Base-by-base conservation (phyloP, 2,329 filamentous ascomycete genomes). In the Periconia digitata region DNA sequence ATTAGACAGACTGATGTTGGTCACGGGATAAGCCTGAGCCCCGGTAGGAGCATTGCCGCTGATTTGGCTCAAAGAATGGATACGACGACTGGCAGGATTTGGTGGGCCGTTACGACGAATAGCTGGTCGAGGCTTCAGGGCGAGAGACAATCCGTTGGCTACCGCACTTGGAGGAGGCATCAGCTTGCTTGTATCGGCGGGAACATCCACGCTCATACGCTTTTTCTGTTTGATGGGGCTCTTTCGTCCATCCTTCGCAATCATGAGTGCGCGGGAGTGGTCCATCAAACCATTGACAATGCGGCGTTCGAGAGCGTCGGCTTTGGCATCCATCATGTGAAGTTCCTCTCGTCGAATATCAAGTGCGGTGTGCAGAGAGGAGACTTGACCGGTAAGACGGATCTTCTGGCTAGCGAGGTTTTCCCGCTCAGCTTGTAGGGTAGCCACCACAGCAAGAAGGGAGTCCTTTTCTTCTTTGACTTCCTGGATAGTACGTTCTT, bases 211-310 rank as follows among this genome's bases (percentile, higher is more conserved):
- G 41, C 53, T 63, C 50, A 58, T 55, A 17, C 65, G 50, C 70
- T 69, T 70, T 56, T 69, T 70, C 18, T 54, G 40, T 48, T 71
- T 69, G 27, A 51, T 57, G 24, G 60, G 63, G 56, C 65, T 67
- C 63, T 69, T 74, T 27, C 67, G 64, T 45, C 81, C 75, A 7
- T 63, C 63, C 74, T 89, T 86, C 57, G 84, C 78, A 76, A 94
- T 88, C 49, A 97, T 82, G n/a, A 96, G 79, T 21, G 92, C 85
- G 6, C 92, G 87, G 17, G 92, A 96, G 69, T 97, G 92, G 61
- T 97, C 92, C 75, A 99, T 95, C 54, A 97, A 90, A 21, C 92
- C 92, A 57, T 97, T 92, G 24, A 99, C 76, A 58, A 99, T 96
- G 21, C 94, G 86, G 44, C 92, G 88, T 74, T 99, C 94, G 20